These are phyloP conservation scores for Hyaloscypha hepaticicola DNA, from an alignment of 495 filamentous ascomycete species.

Conservation along the genomic window DNA sequence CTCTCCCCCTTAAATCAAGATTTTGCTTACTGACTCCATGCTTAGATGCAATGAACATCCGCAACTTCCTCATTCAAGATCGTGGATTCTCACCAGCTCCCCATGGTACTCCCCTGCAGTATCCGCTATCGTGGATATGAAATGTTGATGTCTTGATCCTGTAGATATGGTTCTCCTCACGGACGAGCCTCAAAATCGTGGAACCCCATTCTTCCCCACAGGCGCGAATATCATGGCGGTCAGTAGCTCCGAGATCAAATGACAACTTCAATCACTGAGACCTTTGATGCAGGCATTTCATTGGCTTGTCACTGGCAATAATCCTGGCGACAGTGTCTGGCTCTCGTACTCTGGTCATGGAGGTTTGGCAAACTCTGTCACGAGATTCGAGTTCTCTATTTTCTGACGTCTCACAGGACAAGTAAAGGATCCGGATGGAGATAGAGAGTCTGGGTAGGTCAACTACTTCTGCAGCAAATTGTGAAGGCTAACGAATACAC, in stretches of 20 bases:
- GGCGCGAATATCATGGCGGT: conserved; percentile 54
- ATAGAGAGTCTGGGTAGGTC: conserved; percentile 44
- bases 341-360: conserved; percentile 61
- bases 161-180: conserved; percentile 55
- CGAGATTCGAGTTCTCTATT: neutral
- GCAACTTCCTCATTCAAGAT: conserved; percentile 43
- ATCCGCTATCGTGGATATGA: no score
- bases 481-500: conserved; percentile 28
- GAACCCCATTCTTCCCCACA: conserved; percentile 52
- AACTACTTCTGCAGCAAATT: neutral
- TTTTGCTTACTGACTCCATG: no score
- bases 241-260: neutral
- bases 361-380: conserved; percentile 30
- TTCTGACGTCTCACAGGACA: conserved; percentile 36
- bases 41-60: conserved; percentile 53
- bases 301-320: conserved; percentile 54
- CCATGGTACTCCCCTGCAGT: neutral
- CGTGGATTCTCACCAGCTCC: conserved; percentile 44
- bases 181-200: conserved; percentile 46
- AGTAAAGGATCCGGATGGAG: conserved; percentile 44
- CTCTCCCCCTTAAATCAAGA: no score
- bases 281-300: conserved; percentile 41
- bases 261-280: neutral
- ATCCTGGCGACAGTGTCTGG: conserved; percentile 48
- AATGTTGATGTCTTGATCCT: conserved; percentile 21